Evolutionary conservation across 306 rosid species (phyloP), one percentile per base, ranked within the genome.

Genomic region (Parietaria judaica): DNA sequence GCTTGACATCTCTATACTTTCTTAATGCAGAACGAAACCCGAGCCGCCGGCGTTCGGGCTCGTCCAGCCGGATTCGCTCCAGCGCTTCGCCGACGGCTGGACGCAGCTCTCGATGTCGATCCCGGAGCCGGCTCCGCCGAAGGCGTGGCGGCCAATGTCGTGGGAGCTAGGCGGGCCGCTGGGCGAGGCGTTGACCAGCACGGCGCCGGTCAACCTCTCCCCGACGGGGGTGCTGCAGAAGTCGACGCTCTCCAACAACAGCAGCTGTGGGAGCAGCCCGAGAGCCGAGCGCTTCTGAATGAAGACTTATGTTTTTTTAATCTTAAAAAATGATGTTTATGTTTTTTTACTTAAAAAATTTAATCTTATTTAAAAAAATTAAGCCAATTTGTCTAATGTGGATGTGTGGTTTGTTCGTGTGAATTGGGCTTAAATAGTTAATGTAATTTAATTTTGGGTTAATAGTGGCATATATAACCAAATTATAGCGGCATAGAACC

Each of bases 31-130:
- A 41, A 41, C 9, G 45, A 23, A 23, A 23, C 31, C 31, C 31
- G 31, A 23, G 31, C 31, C n/a, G 3, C 61, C 75, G 58, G 80
- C 47, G 71, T 77, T 68, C 60, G 86, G 86, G 45, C 71, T 71
- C 54, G 86, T 77, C 66, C 65, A 78, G 44, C 74, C 80, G 0
- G 80, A 71, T 77, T 74, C 85, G 62, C 81, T 77, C 63, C 64
- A 58, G 58, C 83, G 71, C 11, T 74, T 81, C 73, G 71, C 58
- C 0, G 80, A 78, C 57, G 71, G 71, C 39, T 76, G 80, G 78
- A 81, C 83, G 15, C 78, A 71, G 57, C 83, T 77, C 49, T 81
- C 83, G 41, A 77, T 77, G 83, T 71, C 86, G 6, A 73, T 70
- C 43, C 84, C 84, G 31, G 31, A 23, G 31, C 31, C 31, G 31